phyloP scores from a whole-genome alignment of 1,139 yeast genomes.

The Groenewaldozyma sp. region DNA sequence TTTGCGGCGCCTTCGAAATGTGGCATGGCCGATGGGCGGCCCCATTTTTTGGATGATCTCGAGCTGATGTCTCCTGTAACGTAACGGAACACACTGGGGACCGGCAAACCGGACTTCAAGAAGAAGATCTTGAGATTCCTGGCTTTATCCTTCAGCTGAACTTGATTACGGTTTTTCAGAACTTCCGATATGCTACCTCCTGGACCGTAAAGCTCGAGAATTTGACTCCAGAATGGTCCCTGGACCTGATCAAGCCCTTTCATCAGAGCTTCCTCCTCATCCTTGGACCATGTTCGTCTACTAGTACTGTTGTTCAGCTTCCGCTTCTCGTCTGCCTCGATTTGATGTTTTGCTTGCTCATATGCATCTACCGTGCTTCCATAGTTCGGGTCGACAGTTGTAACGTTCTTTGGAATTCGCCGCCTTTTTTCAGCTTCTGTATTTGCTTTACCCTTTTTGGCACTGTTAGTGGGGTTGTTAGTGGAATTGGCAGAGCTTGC shows the following conservation, averaged over 20 bases:
- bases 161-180: constrained; percentile 77
- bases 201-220: constrained; percentile 78
- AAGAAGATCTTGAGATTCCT: constrained; percentile 88
- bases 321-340: constrained; percentile 7
- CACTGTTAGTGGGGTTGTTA: neutral
- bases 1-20: neutral
- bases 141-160: constrained; percentile 91
- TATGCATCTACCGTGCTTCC: constrained; percentile 2
- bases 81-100: constrained; percentile 67
- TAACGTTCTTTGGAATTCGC: neutral
- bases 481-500: neutral
- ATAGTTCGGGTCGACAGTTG: neutral
- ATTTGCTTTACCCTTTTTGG: neutral
- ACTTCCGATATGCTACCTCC: constrained; percentile 84
- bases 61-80: constrained; percentile 79
- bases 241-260: constrained; percentile 65
- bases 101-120: constrained; percentile 44
- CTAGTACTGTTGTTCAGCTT: constrained; percentile 18
- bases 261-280: constrained; percentile 77
- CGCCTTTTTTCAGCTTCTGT: neutral
- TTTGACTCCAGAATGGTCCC: constrained; percentile 93
- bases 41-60: constrained; percentile 29
- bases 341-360: constrained; percentile 5
- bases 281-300: constrained; percentile 77
- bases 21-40: neutral